phyloP scores from a whole-genome alignment of 306 rosid species.

The Bauhinia variegata region DNA sequence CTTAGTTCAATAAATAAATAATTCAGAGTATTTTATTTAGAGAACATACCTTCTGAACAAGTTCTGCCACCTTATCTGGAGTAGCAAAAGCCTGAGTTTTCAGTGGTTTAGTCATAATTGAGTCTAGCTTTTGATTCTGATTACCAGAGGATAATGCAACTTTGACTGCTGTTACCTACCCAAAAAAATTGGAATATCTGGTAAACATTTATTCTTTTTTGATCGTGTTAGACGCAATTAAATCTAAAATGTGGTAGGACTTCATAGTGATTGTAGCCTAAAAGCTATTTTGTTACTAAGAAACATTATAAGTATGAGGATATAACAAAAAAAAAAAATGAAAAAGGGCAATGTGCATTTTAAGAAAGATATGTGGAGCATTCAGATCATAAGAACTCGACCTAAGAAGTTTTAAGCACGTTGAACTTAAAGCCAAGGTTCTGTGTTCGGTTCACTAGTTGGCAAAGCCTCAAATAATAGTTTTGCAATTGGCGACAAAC shows the following conservation, averaged over 20 bases:
- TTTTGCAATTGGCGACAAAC: constrained; percentile 42
- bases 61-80: constrained; percentile 95
- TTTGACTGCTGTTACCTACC: constrained; percentile 93
- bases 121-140: constrained; percentile 75
- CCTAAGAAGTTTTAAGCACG: constrained; percentile 13
- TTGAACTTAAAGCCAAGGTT: constrained; percentile 19
- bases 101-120: constrained; percentile 77
- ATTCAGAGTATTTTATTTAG: neutral
- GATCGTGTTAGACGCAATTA: constrained; percentile 5
- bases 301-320: constrained; percentile 14
- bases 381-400: neutral
- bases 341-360: constrained; percentile 4
- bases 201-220: constrained; percentile 5
- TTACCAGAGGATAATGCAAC: constrained; percentile 79
- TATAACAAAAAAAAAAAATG: constrained; percentile 1
- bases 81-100: constrained; percentile 94
- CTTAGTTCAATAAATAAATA: constrained; percentile 20
- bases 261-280: constrained; percentile 21
- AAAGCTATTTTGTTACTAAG: constrained; percentile 17
- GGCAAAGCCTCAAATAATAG: neutral
- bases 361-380: constrained; percentile 5
- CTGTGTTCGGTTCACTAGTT: constrained; percentile 27
- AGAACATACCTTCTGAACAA: constrained; percentile 77
- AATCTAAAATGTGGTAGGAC: neutral
- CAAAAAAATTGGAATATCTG: constrained; percentile 31